Base-by-base conservation (phyloP, 2,329 filamentous ascomycete genomes). In the Simplicillium aogashimaense region DNA sequence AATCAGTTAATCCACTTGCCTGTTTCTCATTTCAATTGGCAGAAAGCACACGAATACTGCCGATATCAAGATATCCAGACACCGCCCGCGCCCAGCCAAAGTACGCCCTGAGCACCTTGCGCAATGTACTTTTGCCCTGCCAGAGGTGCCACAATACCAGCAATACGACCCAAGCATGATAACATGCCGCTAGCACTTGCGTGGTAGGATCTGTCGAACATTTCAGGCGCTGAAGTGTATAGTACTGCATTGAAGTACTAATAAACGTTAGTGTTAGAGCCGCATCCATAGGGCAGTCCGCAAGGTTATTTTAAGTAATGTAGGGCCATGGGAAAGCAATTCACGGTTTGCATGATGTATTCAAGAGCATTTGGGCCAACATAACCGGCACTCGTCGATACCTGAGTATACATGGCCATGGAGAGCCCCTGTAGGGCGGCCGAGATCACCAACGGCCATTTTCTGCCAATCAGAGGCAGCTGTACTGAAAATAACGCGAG, bases 341-440 rank as follows among this genome's bases (percentile, higher is more conserved):
- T n/a, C n/a, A 36, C 34, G 7, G 38, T 44, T 40, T 57, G 54
- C 42, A 57, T 53, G 39, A 56, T 53, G 38, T 57, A 55, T 40
- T 56, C 55, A 40, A 57, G 48, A 2, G 50, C 47, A 16, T 51
- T 54, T 8, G 55, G 43, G 2, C 54, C 35, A 18, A 41, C 39
- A 16, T 28, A 41, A 2, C 39, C 35, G 3, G 39, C 51, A n/a
- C 54, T 46, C 38, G 52, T 52, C 7, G 44, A 46, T 3, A 52
- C 47, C 25, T 50, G 44, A 2, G 45, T 53, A 36, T 56, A 51
- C 31, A 57, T 50, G 2, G 50, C 51, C 6, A 51, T 42, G 12
- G 45, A 49, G 49, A 53, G 48, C 1, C 38, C 38, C n/a, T 36
- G 33, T 8, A 56, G 35, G 5, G 48, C 47, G 14, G 53, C 46